Conservation (phyloP, 805 yeast genomes). For the Hanseniaspora taiwanica region DNA sequence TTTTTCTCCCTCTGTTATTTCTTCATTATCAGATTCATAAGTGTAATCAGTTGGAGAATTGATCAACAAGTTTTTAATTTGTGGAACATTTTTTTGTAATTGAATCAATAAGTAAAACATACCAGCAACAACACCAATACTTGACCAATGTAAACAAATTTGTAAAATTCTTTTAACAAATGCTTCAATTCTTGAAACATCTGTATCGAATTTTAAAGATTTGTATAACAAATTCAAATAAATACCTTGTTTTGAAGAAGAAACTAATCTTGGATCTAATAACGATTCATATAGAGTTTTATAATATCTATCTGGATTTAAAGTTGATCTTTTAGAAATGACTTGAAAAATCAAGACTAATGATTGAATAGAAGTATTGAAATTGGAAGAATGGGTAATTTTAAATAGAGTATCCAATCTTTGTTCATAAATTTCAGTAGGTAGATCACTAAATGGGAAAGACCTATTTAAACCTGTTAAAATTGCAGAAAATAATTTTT, state of each 20-base stretch:
- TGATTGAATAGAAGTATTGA: constrained; percentile 90
- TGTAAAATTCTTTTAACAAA: constrained; percentile 86
- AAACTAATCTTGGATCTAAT: constrained; percentile 67
- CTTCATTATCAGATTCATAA: constrained; percentile 34
- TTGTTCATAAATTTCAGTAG: constrained; percentile 51
- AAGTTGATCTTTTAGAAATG: constrained; percentile 38
- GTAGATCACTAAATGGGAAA: constrained; percentile 76
- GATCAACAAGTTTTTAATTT: constrained; percentile 46
- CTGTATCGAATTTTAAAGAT: constrained; percentile 59
- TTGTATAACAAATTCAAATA: constrained; percentile 78
- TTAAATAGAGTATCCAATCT: constrained; percentile 78
- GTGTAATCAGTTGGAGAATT: constrained; percentile 41
- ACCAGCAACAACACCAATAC: constrained; percentile 79
- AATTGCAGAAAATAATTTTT: constrained; percentile 77
- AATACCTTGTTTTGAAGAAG: constrained; percentile 87
- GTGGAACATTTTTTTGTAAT: constrained; percentile 50
- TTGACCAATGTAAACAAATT: constrained; percentile 73
- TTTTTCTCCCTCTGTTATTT: constrained; percentile 25
- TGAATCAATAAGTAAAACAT: constrained; percentile 63
- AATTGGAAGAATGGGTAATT: constrained; percentile 88
- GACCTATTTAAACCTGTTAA: constrained; percentile 93
- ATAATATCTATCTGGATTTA: constrained; percentile 58
- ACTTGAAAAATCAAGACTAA: constrained; percentile 75
- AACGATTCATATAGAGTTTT: constrained; percentile 83
- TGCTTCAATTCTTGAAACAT: constrained; percentile 57